phyloP scores from a whole-genome alignment of 140 eudicot species.

The Cichorium intybus region DNA sequence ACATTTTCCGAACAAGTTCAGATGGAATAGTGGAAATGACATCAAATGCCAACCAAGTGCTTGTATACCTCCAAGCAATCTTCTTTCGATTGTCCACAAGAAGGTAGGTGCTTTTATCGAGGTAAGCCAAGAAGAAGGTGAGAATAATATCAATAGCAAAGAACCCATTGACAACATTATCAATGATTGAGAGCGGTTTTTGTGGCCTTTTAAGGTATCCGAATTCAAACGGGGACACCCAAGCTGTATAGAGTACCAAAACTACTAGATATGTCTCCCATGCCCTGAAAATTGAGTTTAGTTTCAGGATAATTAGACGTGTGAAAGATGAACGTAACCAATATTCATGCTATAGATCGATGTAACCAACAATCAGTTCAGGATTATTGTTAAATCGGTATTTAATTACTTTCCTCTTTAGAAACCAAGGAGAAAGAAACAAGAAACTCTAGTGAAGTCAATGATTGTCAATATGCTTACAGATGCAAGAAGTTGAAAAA shows the following conservation, averaged over 20 bases:
- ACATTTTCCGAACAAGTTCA: conserved; percentile 56
- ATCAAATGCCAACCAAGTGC: conserved; percentile 75
- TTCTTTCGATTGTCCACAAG: conserved; percentile 72
- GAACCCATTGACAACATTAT: conserved; percentile 77
- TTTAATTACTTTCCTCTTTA: neutral
- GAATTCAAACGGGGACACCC: conserved; percentile 96
- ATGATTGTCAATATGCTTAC: neutral
- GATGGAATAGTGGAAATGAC: conserved; percentile 83
- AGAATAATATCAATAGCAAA: conserved; percentile 78
- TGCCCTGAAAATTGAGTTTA: conserved; percentile 47
- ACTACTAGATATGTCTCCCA: conserved; percentile 80
- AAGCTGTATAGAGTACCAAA: conserved; percentile 84
- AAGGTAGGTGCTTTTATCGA: conserved; percentile 65
- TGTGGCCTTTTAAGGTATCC: conserved; percentile 63
- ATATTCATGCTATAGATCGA: conserved; percentile 1
- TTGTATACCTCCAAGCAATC: conserved; percentile 78
- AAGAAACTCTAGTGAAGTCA: conserved; percentile 16
- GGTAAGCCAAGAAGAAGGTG: conserved; percentile 89
- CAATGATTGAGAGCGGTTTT: conserved; percentile 57
- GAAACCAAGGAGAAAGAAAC: conserved; percentile 18
- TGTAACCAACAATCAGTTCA: conserved; percentile 2
- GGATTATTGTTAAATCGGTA: neutral
- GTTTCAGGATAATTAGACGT: neutral
- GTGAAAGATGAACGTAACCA: neutral
- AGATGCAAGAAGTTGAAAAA: neutral